phyloP scores from a whole-genome alignment of 108 stramenopile genomes.

The Seminavis robusta region DNA sequence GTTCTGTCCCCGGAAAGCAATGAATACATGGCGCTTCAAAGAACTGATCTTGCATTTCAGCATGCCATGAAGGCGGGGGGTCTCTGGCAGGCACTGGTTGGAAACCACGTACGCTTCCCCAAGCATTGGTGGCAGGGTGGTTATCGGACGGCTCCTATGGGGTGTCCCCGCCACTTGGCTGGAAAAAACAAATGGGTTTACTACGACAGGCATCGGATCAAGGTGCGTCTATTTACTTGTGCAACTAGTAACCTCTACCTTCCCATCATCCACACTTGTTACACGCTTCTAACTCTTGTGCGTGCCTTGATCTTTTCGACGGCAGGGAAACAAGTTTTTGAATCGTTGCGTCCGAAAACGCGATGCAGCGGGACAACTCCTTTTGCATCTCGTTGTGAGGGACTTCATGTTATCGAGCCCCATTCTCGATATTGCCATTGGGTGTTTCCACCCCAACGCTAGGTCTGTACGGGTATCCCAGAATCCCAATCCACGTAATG shows the following conservation, averaged over 20 bases:
- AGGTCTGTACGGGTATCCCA: conserved; percentile 50
- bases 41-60: conserved; percentile 28
- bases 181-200: too few relatives aligned
- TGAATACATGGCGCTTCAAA: neutral
- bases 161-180: too few relatives aligned
- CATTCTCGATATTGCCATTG: conserved; percentile 62
- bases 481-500: conserved; percentile 24
- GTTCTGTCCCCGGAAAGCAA: neutral
- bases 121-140: conserved; percentile 58
- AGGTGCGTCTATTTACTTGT: too few relatives aligned
- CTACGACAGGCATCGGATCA: too few relatives aligned
- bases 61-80: conserved; percentile 67
- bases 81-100: conserved; percentile 74
- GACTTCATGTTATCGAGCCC: conserved; percentile 41
- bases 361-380: conserved; percentile 55
- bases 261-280: too few relatives aligned
- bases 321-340: too few relatives aligned
- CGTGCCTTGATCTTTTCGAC: too few relatives aligned
- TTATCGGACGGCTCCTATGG: too few relatives aligned
- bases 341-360: conserved; percentile 47
- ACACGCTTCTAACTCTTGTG: too few relatives aligned
- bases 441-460: conserved; percentile 78
- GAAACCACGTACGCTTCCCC: conserved; percentile 78
- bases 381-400: conserved; percentile 64
- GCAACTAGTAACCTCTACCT: too few relatives aligned